Evolutionary conservation across 2,329 filamentous ascomycete genomes (phyloP), one percentile per base, ranked within the genome.

Genomic region (Apiospora pterosperma): DNA sequence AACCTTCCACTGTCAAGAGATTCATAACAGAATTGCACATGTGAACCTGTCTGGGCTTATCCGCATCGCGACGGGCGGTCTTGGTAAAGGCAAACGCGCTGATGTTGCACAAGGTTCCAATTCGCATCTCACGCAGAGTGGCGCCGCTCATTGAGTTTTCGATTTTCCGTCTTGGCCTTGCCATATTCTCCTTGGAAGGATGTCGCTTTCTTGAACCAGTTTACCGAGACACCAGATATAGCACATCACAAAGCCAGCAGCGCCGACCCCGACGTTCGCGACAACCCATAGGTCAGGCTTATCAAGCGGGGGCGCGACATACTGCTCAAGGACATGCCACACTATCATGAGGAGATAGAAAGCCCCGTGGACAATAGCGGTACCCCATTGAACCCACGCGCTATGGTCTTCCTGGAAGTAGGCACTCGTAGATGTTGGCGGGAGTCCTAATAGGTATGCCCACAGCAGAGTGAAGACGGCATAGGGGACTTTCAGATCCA

Each of bases 251-350:
- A 98, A 99, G 0, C 93, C 96, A 4, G 87, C 89, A 25, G 92
- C 92, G 8, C 96, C 96, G 25, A 98, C 79, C 21, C 93, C 88
- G 10, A 96, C 93, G 73, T 99, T 99, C 14, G 89, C 85, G 3
- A 99, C 94, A 3, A 96, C 90, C 95, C 95, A 99, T 1, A 99
- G 80, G 79, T 99, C 96, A 0, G 96, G 96, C 78, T 97, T 97
- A 65, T 85, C 83, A 0, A 80, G 71, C 5, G 95, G 94, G 16
- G 94, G 89, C 11, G 77, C 67, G 1, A 93, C 78, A 66, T 88
- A 88, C 1, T 85, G 85, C 70, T 97, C 92, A 0, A 88, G 80
- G 14, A 92, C 77, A 76, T 99, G 96, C 93, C 96, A 97, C 16
- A 77, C 83, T 16, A 88, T 81, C 90, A 97, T 97, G 36, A 82